Conservation (phyloP, 805 yeast genomes). For the Brettanomyces bruxellensis region DNA sequence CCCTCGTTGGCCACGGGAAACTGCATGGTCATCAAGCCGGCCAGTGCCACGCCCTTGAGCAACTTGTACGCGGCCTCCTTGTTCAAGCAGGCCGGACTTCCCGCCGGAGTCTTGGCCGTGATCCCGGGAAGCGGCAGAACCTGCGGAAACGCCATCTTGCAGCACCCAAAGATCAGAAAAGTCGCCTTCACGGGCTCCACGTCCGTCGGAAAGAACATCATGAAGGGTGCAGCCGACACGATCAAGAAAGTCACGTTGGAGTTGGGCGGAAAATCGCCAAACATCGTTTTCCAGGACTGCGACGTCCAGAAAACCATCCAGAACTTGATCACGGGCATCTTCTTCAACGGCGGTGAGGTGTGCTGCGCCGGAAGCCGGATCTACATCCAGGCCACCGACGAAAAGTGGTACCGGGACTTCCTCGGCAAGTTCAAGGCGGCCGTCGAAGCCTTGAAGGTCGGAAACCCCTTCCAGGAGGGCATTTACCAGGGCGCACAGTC, state of each 20-base stretch:
- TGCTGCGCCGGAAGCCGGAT: constrained; percentile 80
- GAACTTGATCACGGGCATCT: constrained; percentile 57
- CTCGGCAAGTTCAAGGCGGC: constrained; percentile 49
- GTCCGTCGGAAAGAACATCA: constrained; percentile 61
- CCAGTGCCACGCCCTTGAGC: constrained; percentile 69
- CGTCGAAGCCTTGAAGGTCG: constrained; percentile 55
- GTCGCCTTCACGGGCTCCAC: constrained; percentile 81
- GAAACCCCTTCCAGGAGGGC: constrained; percentile 63
- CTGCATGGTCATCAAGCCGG: constrained; percentile 64
- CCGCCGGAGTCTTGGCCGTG: constrained; percentile 68
- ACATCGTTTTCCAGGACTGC: constrained; percentile 65
- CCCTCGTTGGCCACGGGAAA: constrained; percentile 76
- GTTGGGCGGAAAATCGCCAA: constrained; percentile 79
- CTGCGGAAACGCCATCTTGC: constrained; percentile 63
- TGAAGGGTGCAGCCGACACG: constrained; percentile 61
- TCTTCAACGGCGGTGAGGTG: constrained; percentile 75
- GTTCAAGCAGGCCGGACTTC: constrained; percentile 60
- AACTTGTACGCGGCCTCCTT: constrained; percentile 57
- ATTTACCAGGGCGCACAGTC: constrained; percentile 75
- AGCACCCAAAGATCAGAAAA: constrained; percentile 63
- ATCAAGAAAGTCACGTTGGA: constrained; percentile 76
- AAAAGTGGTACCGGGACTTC: constrained; percentile 43
- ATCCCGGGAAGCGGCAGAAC: constrained; percentile 68
- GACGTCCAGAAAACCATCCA: constrained; percentile 40
- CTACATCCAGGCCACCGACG: constrained; percentile 59